These are phyloP conservation scores for Asterochloris erici DNA, from an alignment of 139 green algal species.

Conservation along the genomic window DNA sequence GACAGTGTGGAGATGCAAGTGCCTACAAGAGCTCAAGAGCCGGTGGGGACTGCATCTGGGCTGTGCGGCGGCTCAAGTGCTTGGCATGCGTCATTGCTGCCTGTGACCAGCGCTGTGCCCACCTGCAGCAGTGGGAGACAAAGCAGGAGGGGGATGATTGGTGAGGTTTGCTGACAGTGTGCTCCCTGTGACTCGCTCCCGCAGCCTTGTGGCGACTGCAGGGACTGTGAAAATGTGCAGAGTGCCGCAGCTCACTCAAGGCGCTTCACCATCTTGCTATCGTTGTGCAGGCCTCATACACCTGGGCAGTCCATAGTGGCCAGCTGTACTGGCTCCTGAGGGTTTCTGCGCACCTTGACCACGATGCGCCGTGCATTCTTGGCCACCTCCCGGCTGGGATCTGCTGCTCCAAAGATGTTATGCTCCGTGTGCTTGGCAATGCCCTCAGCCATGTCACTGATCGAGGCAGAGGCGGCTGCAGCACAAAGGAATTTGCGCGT, in stretches of 20 bases:
- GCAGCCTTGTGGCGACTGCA: background rate
- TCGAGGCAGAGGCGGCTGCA: slow-evolving; percentile 16
- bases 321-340: too few species aligned
- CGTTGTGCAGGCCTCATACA: background rate
- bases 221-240: background rate
- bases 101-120: too few species aligned
- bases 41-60: too few species aligned
- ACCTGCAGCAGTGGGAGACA: too few species aligned
- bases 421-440: slow-evolving; percentile 13
- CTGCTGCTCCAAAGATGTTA: slow-evolving; percentile 15
- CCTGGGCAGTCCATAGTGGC: background rate
- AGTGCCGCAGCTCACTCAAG: background rate
- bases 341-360: slow-evolving; percentile 24
- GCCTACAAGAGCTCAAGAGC: too few species aligned
- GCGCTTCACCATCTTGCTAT: background rate
- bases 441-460: slow-evolving; percentile 17
- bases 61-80: too few species aligned
- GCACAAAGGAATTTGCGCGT: background rate
- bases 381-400: slow-evolving; percentile 21
- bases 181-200: background rate
- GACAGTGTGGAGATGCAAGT: too few species aligned
- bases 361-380: slow-evolving; percentile 26
- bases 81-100: too few species aligned
- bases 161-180: too few species aligned
- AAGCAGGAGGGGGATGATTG: too few species aligned